These are phyloP conservation scores for Guyanaporus albipodus DNA, from an alignment of 768 basidiomycete genomes.

Conservation along the genomic window DNA sequence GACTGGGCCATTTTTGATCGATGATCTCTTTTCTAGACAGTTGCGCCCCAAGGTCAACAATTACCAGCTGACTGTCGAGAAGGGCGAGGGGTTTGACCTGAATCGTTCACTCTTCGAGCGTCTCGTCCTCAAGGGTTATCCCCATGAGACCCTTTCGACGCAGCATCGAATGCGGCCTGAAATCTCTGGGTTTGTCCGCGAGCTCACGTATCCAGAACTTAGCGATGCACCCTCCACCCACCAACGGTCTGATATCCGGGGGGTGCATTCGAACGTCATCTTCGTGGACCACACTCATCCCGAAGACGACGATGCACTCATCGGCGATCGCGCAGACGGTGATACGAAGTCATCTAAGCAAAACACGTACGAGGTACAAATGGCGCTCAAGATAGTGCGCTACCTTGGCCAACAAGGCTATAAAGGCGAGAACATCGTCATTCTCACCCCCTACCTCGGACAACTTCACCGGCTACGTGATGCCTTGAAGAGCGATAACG, in stretches of 20 bases:
- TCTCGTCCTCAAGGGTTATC: constrained; percentile 55
- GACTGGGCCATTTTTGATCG: not conserved
- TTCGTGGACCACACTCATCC: constrained; percentile 57
- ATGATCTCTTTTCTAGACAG: constrained; percentile 40
- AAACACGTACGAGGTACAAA: constrained; percentile 54
- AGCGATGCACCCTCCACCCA: constrained; percentile 48
- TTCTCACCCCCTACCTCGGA: constrained; percentile 68
- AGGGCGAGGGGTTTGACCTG: constrained; percentile 62
- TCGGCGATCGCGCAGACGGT: constrained; percentile 44
- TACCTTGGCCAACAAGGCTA: constrained; percentile 71
- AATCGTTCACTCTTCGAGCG: constrained; percentile 68
- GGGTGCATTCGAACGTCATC: constrained; percentile 54
- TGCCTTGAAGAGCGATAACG: constrained; percentile 42
- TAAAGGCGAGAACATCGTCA: constrained; percentile 54
- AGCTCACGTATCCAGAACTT: constrained; percentile 66
- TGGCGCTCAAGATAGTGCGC: constrained; percentile 61
- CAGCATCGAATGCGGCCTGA: constrained; percentile 80
- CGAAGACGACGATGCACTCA: constrained; percentile 43
- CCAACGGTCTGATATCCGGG: constrained; percentile 47
- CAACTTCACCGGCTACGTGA: constrained; percentile 51
- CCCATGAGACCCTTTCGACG: constrained; percentile 49
- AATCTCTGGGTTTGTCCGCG: constrained; percentile 57
- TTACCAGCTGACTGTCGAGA: constrained; percentile 62
- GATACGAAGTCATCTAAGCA: constrained; percentile 52
- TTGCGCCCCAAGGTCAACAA: constrained; percentile 69